phyloP scores from a whole-genome alignment of 805 yeast genomes.

The Yamadazyma paraphyllophila region DNA sequence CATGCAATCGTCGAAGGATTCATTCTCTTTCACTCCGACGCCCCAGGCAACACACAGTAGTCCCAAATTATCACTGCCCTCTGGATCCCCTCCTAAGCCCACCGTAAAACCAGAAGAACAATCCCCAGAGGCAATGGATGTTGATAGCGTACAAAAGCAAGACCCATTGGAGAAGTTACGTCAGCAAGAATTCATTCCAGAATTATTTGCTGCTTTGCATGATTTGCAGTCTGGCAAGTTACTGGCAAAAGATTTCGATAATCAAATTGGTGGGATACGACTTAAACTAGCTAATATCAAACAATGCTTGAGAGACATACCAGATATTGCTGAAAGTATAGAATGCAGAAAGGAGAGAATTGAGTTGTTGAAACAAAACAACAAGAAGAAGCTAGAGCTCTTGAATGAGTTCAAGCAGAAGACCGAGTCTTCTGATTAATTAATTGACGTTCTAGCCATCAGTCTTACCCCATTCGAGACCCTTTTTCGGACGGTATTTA shows the following conservation, averaged over 20 bases:
- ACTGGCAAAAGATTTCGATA: conserved; percentile 42
- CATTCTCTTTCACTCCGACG: conserved; percentile 7
- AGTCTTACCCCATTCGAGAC: no score
- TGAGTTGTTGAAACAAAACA: conserved; percentile 22
- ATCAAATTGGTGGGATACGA: conserved; percentile 38
- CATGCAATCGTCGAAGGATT: conserved; percentile 2
- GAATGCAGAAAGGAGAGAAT: conserved; percentile 24
- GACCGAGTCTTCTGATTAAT: conserved; percentile 6
- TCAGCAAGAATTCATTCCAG: conserved; percentile 37
- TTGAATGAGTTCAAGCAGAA: conserved; percentile 18
- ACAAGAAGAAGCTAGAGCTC: conserved; percentile 24
- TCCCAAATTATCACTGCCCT: conserved; percentile 1
- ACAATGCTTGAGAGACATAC: conserved; percentile 32
- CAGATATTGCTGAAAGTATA: conserved; percentile 37
- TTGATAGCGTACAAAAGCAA: conserved; percentile 2
- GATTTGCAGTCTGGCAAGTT: conserved; percentile 33
- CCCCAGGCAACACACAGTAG: background rate
- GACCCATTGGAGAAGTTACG: conserved; percentile 24
- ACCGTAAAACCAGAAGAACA: background rate
- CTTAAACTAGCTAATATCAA: conserved; percentile 31
- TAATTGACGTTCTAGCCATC: no score
- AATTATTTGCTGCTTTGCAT: conserved; percentile 33
- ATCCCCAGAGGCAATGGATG: conserved; percentile 8
- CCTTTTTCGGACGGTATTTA: background rate
- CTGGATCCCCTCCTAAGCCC: background rate